These are phyloP conservation scores for Beauveria pseudobassiana DNA, from an alignment of 2,329 filamentous ascomycete genomes.

Conservation along the genomic window DNA sequence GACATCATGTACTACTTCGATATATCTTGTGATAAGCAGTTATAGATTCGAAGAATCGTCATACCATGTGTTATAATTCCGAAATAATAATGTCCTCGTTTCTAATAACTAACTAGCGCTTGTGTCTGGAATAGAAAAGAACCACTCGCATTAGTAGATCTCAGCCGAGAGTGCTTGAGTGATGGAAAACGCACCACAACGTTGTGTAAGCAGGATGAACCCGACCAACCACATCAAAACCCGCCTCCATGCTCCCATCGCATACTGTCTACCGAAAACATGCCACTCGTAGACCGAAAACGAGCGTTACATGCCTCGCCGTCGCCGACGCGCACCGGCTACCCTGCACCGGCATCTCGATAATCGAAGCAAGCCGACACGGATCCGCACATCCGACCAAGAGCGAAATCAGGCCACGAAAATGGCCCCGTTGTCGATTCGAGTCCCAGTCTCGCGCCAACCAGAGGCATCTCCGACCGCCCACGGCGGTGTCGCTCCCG, in stretches of 20 bases:
- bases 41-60: too few relatives aligned
- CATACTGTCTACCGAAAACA: not conserved
- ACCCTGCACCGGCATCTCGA: slow-evolving; percentile 9
- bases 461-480: not conserved
- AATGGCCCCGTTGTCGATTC: not conserved
- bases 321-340: not conserved
- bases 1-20: too few relatives aligned
- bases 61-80: too few relatives aligned
- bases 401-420: not conserved
- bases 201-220: not conserved
- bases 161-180: too few relatives aligned
- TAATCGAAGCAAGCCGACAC: slow-evolving; percentile 8
- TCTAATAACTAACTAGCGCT: too few relatives aligned
- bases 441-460: not conserved
- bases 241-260: not conserved
- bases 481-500: too few relatives aligned
- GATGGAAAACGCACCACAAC: not conserved
- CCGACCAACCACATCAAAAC: too few relatives aligned
- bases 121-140: too few relatives aligned
- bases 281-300: not conserved
- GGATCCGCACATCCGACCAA: slow-evolving; percentile 3
- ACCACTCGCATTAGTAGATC: too few relatives aligned
- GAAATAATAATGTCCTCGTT: too few relatives aligned
- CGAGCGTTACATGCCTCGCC: not conserved
- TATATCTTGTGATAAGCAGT: too few relatives aligned